Percentiles rank a stretch among this genome's conserved stretches.
Evolutionary conservation across 2,329 filamentous ascomycete species (phyloP).

Genomic region (Penicillium sp.): DNA sequence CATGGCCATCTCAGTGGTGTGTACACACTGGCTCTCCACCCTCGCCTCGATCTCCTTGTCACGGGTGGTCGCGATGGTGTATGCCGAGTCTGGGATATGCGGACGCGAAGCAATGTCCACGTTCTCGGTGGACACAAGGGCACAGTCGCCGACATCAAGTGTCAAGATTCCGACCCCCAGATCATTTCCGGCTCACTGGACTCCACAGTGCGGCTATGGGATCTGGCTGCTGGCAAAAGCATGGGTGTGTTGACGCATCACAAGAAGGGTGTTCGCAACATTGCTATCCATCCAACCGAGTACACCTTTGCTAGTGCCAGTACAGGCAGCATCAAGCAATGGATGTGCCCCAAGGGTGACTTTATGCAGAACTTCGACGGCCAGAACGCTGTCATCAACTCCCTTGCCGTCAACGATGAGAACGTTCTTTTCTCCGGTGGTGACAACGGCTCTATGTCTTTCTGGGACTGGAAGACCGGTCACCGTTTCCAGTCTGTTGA

Average conservation of each 20-base stretch:
- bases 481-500: slow-evolving; percentile 88
- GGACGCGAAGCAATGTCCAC: slow-evolving; percentile 92
- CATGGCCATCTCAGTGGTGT: slow-evolving; percentile 96
- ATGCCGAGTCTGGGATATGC: slow-evolving; percentile 97
- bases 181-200: slow-evolving; percentile 89
- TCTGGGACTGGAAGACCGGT: slow-evolving; percentile 99
- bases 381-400: slow-evolving; percentile 96
- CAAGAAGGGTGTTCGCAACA: slow-evolving; percentile 90
- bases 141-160: slow-evolving; percentile 85
- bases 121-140: slow-evolving; percentile 88
- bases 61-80: slow-evolving; percentile 95
- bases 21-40: slow-evolving; percentile 90
- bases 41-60: slow-evolving; percentile 89
- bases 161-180: slow-evolving; percentile 95
- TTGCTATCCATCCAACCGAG: slow-evolving; percentile 83
- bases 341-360: slow-evolving; percentile 96
- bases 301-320: slow-evolving; percentile 96
- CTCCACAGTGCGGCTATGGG: slow-evolving; percentile 88
- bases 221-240: slow-evolving; percentile 91
- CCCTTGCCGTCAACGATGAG: slow-evolving; percentile 87
- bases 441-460: slow-evolving; percentile 94
- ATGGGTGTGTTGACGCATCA: slow-evolving; percentile 97
- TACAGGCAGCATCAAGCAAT: slow-evolving; percentile 95
- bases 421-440: slow-evolving; percentile 93
- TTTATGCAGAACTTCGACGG: slow-evolving; percentile 99